A percentile compares a stretch with the other conserved stretches of the same genome.
These are phyloP conservation scores for Neoarthrinium moseri DNA, from an alignment of 2,329 filamentous ascomycete genomes.

Conservation along the genomic window DNA sequence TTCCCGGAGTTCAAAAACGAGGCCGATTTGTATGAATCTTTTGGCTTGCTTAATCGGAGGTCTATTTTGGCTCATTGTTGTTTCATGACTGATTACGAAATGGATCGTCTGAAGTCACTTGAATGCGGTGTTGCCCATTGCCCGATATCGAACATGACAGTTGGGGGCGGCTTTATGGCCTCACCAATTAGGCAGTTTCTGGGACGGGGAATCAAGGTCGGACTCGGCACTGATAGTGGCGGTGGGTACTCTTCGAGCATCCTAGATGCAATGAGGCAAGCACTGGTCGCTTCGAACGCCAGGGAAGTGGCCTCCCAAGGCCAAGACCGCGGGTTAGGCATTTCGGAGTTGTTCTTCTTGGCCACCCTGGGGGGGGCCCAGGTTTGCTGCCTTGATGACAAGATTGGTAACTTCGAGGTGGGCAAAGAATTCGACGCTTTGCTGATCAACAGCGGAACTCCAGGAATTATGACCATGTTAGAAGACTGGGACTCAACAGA, in stretches of 20 bases:
- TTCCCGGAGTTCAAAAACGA: conserved; percentile 58
- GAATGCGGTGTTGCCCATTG: conserved; percentile 63
- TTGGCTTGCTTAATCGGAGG: conserved; percentile 50
- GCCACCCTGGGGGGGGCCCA: conserved; percentile 60
- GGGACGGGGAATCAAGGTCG: conserved; percentile 59
- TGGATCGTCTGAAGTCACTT: conserved; percentile 41
- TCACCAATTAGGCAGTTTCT: conserved; percentile 60
- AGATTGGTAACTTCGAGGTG: conserved; percentile 54
- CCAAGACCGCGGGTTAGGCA: conserved; percentile 41
- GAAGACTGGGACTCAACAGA: conserved; percentile 46
- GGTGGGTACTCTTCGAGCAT: conserved; percentile 62
- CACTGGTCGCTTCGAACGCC: conserved; percentile 54
- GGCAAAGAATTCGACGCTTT: conserved; percentile 65
- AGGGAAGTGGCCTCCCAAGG: conserved; percentile 39
- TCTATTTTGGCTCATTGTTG: conserved; percentile 68
- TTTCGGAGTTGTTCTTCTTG: conserved; percentile 57
- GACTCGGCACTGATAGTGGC: conserved; percentile 63
- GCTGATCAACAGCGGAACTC: conserved; percentile 37
- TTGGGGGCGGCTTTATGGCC: conserved; percentile 61
- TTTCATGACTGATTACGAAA: conserved; percentile 57
- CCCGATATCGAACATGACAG: conserved; percentile 62
- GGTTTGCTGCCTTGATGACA: conserved; percentile 53
- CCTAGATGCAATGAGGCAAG: conserved; percentile 56
- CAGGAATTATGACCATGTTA: conserved; percentile 50
- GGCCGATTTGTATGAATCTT: conserved; percentile 57